Evolutionary conservation across 352 stramenopile genomes (phyloP), one percentile per base, ranked within the genome.

Genomic region (Phytophthora chlamydospora): DNA sequence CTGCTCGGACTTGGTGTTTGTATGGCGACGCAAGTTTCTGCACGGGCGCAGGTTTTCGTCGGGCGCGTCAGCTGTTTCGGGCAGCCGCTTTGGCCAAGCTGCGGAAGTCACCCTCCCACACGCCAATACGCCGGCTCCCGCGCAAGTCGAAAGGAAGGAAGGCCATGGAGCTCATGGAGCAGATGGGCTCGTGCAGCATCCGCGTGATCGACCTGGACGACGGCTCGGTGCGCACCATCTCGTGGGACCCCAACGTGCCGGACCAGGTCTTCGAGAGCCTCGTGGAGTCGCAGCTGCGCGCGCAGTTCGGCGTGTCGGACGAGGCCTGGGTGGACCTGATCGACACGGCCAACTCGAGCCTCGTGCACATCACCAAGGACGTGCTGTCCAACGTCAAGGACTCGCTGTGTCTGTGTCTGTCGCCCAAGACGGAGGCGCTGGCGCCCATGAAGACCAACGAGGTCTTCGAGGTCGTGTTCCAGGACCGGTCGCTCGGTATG

Each of bases 321-420:
- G 85, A 94, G 56, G 83, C 85, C 14, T 94, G 85, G 85, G 85
- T 94, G 27, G 85, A 94, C 68, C 81, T 94, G 50, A 91, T 94
- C 61, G 85, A 94, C 60, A 80, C 79, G 40, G 75, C 79, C 56
- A 92, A 91, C 66, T 89, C 81, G 48, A 89, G 81, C 49, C 81
- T 91, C 58, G 85, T 94, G 21, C 78, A 90, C 62, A 94, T 94
- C 57, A 89, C 71, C 62, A 94, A 94, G 58, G 76, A 87, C 34
- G 81, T 86, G 16, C 65, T 93, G 31, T 74, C 69, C 29, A 73
- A 68, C 33, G 48, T 73, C 10, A 75, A 73, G 41, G 72, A 85
- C 59, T 72, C 85, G 54, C 72, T 95, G n/a, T 92, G 85, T 50
- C 68, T 95, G 7, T 92, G 82, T 40, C 75, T 95, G 11, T 93